Evolutionary conservation across 768 basidiomycete species (phyloP).

Genomic region (Kondoa subrosea): DNA sequence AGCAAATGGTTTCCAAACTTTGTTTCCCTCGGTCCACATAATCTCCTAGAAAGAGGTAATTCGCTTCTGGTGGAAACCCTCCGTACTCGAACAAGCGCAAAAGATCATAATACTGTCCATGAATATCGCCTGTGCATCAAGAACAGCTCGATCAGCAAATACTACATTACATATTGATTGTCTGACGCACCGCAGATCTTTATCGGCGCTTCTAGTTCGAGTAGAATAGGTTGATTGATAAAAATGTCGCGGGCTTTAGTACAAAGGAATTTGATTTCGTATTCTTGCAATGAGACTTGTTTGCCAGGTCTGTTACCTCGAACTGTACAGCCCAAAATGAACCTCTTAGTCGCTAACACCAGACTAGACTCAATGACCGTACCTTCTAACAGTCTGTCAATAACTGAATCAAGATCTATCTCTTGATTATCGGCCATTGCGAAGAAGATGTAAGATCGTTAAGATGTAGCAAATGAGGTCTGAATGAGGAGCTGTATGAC

Average conservation of each 20-base stretch:
- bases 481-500: too few relatives aligned
- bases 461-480: too few relatives aligned
- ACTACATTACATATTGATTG: too few relatives aligned
- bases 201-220: conserved; percentile 96
- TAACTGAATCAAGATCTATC: conserved; percentile 98
- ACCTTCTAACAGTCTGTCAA: conserved; percentile 96
- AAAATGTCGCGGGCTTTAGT: conserved; percentile 98
- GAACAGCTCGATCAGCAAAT: conserved; percentile 17
- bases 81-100: conserved; percentile 96
- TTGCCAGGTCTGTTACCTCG: conserved; percentile 97
- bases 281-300: conserved; percentile 92
- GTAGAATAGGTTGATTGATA: conserved; percentile 93
- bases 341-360: conserved; percentile 22
- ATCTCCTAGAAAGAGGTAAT: conserved; percentile 98
- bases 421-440: conserved; percentile 40
- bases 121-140: conserved; percentile 64
- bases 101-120: conserved; percentile 98
- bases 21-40: conserved; percentile 99
- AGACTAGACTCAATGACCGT: conserved; percentile 31
- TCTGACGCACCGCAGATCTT: conserved; percentile 84
- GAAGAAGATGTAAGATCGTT: conserved; percentile 2
- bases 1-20: conserved; percentile 96
- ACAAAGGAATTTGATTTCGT: conserved; percentile 98
- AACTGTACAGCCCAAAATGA: conserved; percentile 40
- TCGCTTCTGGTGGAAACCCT: conserved; percentile 98